Evolutionary conservation across 495 filamentous ascomycete genomes (phyloP).

Genomic region (Platismatia glauca): DNA sequence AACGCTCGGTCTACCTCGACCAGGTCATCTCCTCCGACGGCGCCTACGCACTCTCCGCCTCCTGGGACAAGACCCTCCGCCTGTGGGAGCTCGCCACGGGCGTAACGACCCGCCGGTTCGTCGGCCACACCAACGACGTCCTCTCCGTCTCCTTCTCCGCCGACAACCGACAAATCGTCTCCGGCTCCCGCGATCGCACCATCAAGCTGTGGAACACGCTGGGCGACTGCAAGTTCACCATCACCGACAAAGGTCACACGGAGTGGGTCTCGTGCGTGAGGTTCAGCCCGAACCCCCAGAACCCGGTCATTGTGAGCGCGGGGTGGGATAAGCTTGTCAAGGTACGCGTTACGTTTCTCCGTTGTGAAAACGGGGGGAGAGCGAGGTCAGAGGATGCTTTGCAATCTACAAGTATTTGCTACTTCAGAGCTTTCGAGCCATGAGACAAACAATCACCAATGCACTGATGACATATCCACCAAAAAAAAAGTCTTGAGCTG

Average conservation of each 20-base stretch:
- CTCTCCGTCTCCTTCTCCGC: slow-evolving; percentile 99
- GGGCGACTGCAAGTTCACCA: slow-evolving; percentile 99
- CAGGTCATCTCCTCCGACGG: slow-evolving; percentile 99
- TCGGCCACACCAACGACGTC: slow-evolving; percentile 98
- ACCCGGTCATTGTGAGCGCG: slow-evolving; percentile 97
- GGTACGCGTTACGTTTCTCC: slow-evolving; percentile 54
- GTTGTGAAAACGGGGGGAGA: background rate
- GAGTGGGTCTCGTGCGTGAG: slow-evolving; percentile 99
- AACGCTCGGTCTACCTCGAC: slow-evolving; percentile 29
- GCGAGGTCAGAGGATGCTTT: slow-evolving; percentile 78
- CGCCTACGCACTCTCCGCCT: slow-evolving; percentile 96
- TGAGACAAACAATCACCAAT: slow-evolving; percentile 94
- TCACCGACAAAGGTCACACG: slow-evolving; percentile 99
- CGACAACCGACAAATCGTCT: slow-evolving; percentile 99
- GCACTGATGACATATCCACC: slow-evolving; percentile 61
- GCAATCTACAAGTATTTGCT: slow-evolving; percentile 97
- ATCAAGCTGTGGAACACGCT: slow-evolving; percentile 99
- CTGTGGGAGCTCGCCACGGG: slow-evolving; percentile 98
- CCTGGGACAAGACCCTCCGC: slow-evolving; percentile 99
- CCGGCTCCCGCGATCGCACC: slow-evolving; percentile 90
- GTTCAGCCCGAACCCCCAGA: slow-evolving; percentile 99
- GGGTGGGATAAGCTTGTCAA: slow-evolving; percentile 99
- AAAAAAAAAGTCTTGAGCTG: background rate
- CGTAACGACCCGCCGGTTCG: slow-evolving; percentile 92
- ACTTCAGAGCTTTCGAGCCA: slow-evolving; percentile 98